Evolutionary conservation across 2,329 filamentous ascomycete genomes (phyloP).

Genomic region (Botrytis fabae): DNA sequence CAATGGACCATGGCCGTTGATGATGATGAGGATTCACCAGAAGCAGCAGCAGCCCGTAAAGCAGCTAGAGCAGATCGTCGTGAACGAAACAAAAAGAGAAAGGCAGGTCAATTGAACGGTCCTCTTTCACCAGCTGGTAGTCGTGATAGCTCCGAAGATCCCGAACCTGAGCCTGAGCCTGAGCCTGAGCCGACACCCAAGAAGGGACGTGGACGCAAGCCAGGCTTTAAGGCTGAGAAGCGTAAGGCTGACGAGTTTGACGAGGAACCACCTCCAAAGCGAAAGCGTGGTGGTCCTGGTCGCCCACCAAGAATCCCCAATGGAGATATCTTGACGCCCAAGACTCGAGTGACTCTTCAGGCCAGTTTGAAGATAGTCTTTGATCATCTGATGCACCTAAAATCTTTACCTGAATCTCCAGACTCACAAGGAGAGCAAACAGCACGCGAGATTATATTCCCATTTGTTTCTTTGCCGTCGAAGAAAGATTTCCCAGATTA

Average conservation of each 20-base stretch:
- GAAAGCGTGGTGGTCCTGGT: conserved; percentile 71
- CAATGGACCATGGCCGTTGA: conserved; percentile 99
- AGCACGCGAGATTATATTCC: conserved; percentile 84
- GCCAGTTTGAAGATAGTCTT: conserved; percentile 75
- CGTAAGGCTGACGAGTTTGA: conserved; percentile 76
- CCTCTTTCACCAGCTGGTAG: conserved; percentile 67
- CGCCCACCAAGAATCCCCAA: conserved; percentile 57
- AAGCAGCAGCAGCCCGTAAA: conserved; percentile 89
- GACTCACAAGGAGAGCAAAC: conserved; percentile 50
- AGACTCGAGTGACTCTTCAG: conserved; percentile 77
- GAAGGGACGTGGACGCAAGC: conserved; percentile 79
- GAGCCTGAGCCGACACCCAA: conserved; percentile 64
- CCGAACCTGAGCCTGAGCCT: conserved; percentile 36
- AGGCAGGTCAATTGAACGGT: conserved; percentile 41
- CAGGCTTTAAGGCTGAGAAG: conserved; percentile 69
- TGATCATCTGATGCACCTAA: conserved; percentile 69
- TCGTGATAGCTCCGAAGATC: conserved; percentile 79
- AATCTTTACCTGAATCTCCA: conserved; percentile 39
- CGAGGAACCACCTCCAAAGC: conserved; percentile 73
- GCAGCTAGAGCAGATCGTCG: conserved; percentile 81
- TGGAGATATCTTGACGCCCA: conserved; percentile 62
- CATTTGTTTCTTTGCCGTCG: conserved; percentile 87
- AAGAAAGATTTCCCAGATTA: conserved; percentile 93
- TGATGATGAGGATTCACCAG: conserved; percentile 90
- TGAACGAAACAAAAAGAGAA: conserved; percentile 72